Base-by-base conservation (phyloP, 306 rosid genomes). In the Vachellia pachyceras region DNA sequence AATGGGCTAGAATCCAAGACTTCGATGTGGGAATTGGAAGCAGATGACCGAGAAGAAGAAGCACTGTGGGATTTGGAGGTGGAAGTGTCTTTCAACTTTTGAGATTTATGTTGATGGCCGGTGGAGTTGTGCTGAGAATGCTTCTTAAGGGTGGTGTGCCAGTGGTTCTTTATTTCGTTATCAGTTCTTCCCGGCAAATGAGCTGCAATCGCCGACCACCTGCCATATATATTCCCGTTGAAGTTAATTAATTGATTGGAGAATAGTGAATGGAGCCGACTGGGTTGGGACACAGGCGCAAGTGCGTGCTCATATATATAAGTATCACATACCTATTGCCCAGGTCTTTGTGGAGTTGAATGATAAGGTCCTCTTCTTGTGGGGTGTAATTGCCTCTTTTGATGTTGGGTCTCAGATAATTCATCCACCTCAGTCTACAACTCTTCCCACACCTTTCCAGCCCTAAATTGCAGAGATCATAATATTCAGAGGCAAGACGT, bases 171-270 rank as follows among this genome's bases (percentile, higher is more conserved):
- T 7, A 93, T 81, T 50, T 91, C 97, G n/a, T 93, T 93, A 73
- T 93, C 98, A 1, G 92, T 93, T 84, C 97, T 87, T 50, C 97
- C 97, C 0, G 89, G 85, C 45, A 93, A 71, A 46, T 87, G 41
- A 25, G 98, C 84, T 2, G 98, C 91, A 36, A 93, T 93, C 10
- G 78, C 65, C 1, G 93, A 85, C 98, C 98, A 93, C 77, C 97
- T 93, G 83, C 67, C 82, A 68, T 47, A 4, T n/a, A 17, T 18
- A 15, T 9, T 10, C 0, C 29, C 71, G 37, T 3, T 10, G 6
- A 66, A 37, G 37, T 36, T 7, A 66, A 17, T 36, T 6, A 18
- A 52, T 52, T n/a, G 23, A 50, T 50, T 18, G 60, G 8, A 52
- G 60, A 52, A 52, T 18, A 3, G 7, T 17, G 11, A 6, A 17